Evolutionary conservation across 169 alveolate genomes (phyloP).

Genomic region (Babesia ovis): DNA sequence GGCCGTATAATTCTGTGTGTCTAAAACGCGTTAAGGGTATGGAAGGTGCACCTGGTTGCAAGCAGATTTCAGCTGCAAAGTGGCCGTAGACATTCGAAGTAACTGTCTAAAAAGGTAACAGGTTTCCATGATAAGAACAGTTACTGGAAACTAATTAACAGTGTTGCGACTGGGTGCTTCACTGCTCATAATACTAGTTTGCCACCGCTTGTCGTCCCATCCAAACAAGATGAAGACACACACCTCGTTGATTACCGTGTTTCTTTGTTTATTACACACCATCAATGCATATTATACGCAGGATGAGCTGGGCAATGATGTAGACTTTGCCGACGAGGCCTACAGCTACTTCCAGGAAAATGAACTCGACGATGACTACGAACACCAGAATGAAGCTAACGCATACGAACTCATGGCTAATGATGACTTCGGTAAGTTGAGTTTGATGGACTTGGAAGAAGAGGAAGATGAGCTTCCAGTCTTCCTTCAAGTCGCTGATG

Average conservation of each 20-base stretch:
- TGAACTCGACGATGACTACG: constrained; percentile 23
- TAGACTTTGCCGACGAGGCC: background rate
- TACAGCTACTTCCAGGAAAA: constrained; percentile 25
- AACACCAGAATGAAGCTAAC: background rate
- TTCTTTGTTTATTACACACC: background rate
- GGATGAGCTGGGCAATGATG: background rate
- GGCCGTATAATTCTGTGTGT: constrained; percentile 22
- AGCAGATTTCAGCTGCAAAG: too few species aligned
- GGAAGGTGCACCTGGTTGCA: constrained; percentile 17
- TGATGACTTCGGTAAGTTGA: background rate
- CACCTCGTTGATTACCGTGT: background rate
- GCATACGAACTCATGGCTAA: background rate
- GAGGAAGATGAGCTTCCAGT: background rate
- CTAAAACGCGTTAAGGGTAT: background rate
- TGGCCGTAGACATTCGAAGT: too few species aligned
- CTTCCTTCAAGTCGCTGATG: constrained; percentile 3
- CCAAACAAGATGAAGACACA: constrained; percentile 2
- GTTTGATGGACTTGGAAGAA: constrained; percentile 9
- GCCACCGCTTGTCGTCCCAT: too few species aligned
- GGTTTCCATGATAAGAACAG: too few species aligned
- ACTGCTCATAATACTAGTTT: too few species aligned
- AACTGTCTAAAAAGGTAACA: too few species aligned
- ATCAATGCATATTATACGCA: background rate
- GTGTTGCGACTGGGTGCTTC: too few species aligned
- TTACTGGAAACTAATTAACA: too few species aligned